Conservation (phyloP, 805 yeast species). For the Lachancea sp. region DNA sequence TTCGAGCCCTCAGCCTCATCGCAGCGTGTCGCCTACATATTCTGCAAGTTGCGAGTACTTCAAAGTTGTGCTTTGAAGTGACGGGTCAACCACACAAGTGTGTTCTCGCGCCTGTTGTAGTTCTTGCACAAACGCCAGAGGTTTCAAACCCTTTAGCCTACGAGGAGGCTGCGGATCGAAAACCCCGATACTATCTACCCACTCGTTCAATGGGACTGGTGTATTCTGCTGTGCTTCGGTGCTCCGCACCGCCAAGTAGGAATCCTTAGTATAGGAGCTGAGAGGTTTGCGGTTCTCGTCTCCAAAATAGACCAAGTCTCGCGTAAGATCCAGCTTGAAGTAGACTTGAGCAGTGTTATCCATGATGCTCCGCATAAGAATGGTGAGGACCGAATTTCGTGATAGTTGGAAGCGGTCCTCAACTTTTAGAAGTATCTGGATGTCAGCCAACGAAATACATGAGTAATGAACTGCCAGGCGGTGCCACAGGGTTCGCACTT, state of each 20-base stretch:
- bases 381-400: conserved; percentile 24
- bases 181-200: conserved; percentile 22
- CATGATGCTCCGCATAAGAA: conserved; percentile 27
- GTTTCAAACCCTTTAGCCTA: conserved; percentile 7
- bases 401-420: conserved; percentile 9
- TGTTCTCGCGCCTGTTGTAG: conserved; percentile 2
- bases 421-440: conserved; percentile 16
- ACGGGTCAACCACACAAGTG: not conserved
- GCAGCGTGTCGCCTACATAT: conserved; percentile 2
- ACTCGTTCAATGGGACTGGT: conserved; percentile 11
- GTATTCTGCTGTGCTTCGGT: not conserved
- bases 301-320: conserved; percentile 27
- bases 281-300: conserved; percentile 16
- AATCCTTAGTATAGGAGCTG: conserved; percentile 3
- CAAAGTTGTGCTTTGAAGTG: not conserved
- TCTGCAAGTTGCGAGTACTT: conserved; percentile 3
- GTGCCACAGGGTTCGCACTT: conserved; percentile 23
- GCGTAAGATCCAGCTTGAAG: conserved; percentile 27
- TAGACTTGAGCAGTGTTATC: conserved; percentile 22
- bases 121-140: conserved; percentile 9
- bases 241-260: conserved; percentile 1
- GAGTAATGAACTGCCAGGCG: conserved; percentile 26
- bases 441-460: conserved; percentile 25
- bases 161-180: conserved; percentile 16
- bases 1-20: conserved; percentile 2